Base-by-base conservation (phyloP, 2,329 filamentous ascomycete species). In the Fusarium papillatum region DNA sequence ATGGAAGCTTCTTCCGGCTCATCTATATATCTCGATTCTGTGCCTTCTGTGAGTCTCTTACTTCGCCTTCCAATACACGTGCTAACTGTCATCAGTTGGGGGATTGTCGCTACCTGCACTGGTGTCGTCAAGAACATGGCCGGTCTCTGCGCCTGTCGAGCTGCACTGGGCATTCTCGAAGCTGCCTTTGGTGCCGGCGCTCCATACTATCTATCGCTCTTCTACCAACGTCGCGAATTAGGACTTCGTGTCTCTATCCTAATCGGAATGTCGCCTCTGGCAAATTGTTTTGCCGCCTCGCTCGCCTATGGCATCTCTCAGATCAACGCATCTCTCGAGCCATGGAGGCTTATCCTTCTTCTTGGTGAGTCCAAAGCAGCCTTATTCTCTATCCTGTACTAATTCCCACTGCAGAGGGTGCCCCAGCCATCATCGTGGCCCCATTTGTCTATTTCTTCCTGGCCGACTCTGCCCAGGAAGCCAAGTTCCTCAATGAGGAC, bases 101-200 rank as follows among this genome's bases (percentile, higher is more conserved):
- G 76, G 0, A 43, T 72, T 0, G 76, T 74, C 8, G 76, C 76
- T 0, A 78, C 78, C 67, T 65, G 72, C 6, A 77, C 76, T 2
- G 76, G 76, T 0, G 26, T 72, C 2, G 76, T 60, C 0, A 48
- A 65, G 0, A 78, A 53, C 3, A 60, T 78, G 43, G 22, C 63
- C 77, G 19, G 69, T 77, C 3, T 68, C 60, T 0, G 73, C 68
- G 0, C 19, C 13, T 59, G 55, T 34, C 68, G 76, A 0, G 48
- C 66, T 0, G 61, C 76, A 7, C 38, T 78, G 0, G 76, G 76
- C 0, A 62, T 78, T 0, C 78, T 78, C 0, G 76, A 78, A 31
- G 76, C 76, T 1, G 69, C 76, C 0, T 78, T 78, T 48, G 76
- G 76, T 1, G 74, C 76, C 0, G 76, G 76, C 0, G 76, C 76